Evolutionary conservation across 2,329 filamentous ascomycete genomes (phyloP).

Genomic region (Fusarium poae): DNA sequence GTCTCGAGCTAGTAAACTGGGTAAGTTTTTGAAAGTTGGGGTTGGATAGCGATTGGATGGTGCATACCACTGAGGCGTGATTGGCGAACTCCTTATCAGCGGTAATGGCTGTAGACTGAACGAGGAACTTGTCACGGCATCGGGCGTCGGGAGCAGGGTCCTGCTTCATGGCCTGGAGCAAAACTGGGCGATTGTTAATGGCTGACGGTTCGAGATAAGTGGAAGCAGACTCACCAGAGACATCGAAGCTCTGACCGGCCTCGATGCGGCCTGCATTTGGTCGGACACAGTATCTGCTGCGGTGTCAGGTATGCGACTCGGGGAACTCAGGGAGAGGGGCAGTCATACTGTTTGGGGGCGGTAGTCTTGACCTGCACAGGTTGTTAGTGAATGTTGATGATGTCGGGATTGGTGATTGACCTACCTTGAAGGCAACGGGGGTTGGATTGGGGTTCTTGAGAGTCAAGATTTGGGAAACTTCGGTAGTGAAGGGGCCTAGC

Average conservation of each 20-base stretch:
- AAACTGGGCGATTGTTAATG: conserved; percentile 67
- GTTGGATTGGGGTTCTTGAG: conserved; percentile 74
- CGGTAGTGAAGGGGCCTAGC: conserved; percentile 74
- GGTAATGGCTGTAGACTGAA: conserved; percentile 89
- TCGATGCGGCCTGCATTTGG: conserved; percentile 98
- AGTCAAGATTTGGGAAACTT: conserved; percentile 73
- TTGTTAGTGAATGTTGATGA: conserved; percentile 31
- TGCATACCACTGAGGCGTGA: conserved; percentile 81
- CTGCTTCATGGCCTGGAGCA: conserved; percentile 97
- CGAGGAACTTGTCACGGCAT: conserved; percentile 97
- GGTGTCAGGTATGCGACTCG: conserved; percentile 38
- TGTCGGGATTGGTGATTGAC: conserved; percentile 34
- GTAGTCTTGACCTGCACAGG: conserved; percentile 93
- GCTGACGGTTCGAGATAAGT: neutral
- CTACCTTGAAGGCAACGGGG: conserved; percentile 78
- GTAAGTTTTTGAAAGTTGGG: conserved; percentile 11
- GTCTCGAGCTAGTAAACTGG: conserved; percentile 74
- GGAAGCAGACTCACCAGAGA: conserved; percentile 75
- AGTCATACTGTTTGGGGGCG: conserved; percentile 90
- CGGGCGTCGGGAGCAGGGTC: conserved; percentile 88
- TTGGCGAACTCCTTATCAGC: conserved; percentile 86
- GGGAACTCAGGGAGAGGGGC: conserved; percentile 29
- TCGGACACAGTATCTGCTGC: conserved; percentile 91
- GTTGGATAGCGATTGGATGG: neutral
- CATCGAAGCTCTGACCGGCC: conserved; percentile 88